These are phyloP conservation scores for Plectosphaerella plurivora DNA, from an alignment of 2,329 filamentous ascomycete species.

Conservation along the genomic window DNA sequence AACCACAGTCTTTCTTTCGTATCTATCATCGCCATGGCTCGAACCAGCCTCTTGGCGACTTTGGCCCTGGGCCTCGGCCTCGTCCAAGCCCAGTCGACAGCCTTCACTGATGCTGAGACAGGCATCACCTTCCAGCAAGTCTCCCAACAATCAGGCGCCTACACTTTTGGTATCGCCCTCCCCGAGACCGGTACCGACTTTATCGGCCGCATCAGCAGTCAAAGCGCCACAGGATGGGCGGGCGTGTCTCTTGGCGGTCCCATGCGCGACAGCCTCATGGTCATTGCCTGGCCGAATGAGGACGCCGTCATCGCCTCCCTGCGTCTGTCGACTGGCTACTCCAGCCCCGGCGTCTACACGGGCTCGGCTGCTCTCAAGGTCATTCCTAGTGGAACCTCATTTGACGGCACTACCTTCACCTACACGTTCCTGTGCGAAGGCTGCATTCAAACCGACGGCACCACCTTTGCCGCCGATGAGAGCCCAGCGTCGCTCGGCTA, in stretches of 20 bases:
- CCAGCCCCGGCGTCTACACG: conserved; percentile 40
- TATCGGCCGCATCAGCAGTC: conserved; percentile 47
- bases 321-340: conserved; percentile 32
- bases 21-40: not conserved
- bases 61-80: conserved; percentile 12
- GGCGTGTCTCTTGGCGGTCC: conserved; percentile 40
- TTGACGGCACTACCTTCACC: conserved; percentile 47
- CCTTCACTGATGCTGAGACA: conserved; percentile 37
- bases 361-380: conserved; percentile 33
- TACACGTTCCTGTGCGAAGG: conserved; percentile 49
- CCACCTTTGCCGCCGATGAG: conserved; percentile 24
- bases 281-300: conserved; percentile 44
- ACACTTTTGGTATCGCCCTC: conserved; percentile 44
- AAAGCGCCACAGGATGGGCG: conserved; percentile 38
- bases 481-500: conserved; percentile 20
- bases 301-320: conserved; percentile 29
- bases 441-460: conserved; percentile 31
- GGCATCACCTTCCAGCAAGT: conserved; percentile 27
- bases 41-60: not conserved
- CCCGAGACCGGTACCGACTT: conserved; percentile 46
- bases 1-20: not conserved
- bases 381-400: conserved; percentile 45
- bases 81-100: conserved; percentile 14
- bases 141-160: conserved; percentile 20
- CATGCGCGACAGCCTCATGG: conserved; percentile 43